Base-by-base conservation (phyloP, 441 rosid genomes). In the Populus hybrid region DNA sequence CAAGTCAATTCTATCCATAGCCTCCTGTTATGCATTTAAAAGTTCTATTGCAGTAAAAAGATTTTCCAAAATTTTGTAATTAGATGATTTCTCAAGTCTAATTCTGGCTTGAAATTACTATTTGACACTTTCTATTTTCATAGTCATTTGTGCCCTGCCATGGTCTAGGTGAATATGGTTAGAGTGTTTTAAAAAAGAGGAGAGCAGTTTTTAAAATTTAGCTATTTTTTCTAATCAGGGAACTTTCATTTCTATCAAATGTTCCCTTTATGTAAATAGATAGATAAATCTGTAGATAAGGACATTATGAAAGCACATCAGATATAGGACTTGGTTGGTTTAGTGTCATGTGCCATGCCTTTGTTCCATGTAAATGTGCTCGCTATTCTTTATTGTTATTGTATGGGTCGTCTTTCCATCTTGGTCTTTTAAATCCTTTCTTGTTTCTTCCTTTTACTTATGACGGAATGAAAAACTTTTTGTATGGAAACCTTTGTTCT, bases 401-500 rank as follows among this genome's bases (percentile, higher is more conserved):
- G 38, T 70, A 3, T 7, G 26, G 8, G 11, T 18, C 5, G 69
- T 59, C n/a, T 4, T 42, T 79, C 30, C 65, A 21, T 16, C 64
- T 77, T 67, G n/a, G 28, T 64, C 78, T 34, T 32, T 75, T 70
- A 14, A 71, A 71, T 46, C 68, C n/a, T 21, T 66, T 70, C 63
- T 78, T 79, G 23, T 70, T 57, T n/a, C 63, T 66, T 30, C 68
- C 71, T 79, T 40, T 59, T 40, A 72, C 77, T 6, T n/a, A n/a
- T 59, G 24, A 70, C 66, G 71, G 74, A 78, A 73, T 82, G 76
- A 78, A 76, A 81, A 79, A n/a, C n/a, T 75, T 79, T 79, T 78
- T 85, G 77, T 80, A 19, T 87, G 79, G 89, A 81, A 83, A 82
- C 78, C 70, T 79, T 81, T 81, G 76, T 75, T 75, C 76, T 75